phyloP scores from a whole-genome alignment of 2,329 filamentous ascomycete species.

The Capronia coronata region DNA sequence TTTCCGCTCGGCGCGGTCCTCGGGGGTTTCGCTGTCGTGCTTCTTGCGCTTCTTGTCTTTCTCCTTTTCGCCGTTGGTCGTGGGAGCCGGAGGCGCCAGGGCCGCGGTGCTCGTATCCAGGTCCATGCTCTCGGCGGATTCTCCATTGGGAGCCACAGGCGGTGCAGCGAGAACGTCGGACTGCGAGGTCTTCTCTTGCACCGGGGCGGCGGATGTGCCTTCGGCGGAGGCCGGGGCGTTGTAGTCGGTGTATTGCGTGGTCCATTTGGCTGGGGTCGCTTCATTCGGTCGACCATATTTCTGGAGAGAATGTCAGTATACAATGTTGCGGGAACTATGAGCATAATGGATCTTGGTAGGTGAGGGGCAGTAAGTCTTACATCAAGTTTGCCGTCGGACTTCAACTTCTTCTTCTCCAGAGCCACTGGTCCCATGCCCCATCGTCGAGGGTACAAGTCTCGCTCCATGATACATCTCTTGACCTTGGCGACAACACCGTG shows the following conservation, averaged over 20 bases:
- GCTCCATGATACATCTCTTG: slow-evolving; percentile 99
- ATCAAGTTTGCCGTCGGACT: slow-evolving; percentile 94
- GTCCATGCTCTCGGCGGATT: slow-evolving; percentile 38
- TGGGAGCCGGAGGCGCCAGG: slow-evolving; percentile 30
- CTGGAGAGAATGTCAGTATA: slow-evolving; percentile 33
- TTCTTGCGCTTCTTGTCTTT: slow-evolving; percentile 49
- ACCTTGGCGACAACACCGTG: slow-evolving; percentile 98
- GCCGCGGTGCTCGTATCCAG: slow-evolving; percentile 39
- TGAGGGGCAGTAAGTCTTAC: slow-evolving; percentile 37
- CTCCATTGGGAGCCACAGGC: slow-evolving; percentile 30
- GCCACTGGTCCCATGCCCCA: slow-evolving; percentile 95
- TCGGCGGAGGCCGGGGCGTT: slow-evolving; percentile 49
- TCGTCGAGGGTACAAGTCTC: slow-evolving; percentile 90
- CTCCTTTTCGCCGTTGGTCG: slow-evolving; percentile 38
- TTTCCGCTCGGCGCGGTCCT: slow-evolving; percentile 46
- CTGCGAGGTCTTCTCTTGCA: slow-evolving; percentile 34
- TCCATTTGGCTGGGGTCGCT: slow-evolving; percentile 89
- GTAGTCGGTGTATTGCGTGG: slow-evolving; percentile 85
- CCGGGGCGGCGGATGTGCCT: slow-evolving; percentile 42
- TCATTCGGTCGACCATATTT: slow-evolving; percentile 94
- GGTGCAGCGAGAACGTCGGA: slow-evolving; percentile 33
- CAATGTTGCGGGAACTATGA: neutral
- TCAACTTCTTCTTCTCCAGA: slow-evolving; percentile 98
- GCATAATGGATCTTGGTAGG: neutral
- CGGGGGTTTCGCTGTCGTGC: slow-evolving; percentile 50